Evolutionary conservation across 2,329 filamentous ascomycete genomes (phyloP), one percentile per base, ranked within the genome.

Genomic region (Thelonectria olida): DNA sequence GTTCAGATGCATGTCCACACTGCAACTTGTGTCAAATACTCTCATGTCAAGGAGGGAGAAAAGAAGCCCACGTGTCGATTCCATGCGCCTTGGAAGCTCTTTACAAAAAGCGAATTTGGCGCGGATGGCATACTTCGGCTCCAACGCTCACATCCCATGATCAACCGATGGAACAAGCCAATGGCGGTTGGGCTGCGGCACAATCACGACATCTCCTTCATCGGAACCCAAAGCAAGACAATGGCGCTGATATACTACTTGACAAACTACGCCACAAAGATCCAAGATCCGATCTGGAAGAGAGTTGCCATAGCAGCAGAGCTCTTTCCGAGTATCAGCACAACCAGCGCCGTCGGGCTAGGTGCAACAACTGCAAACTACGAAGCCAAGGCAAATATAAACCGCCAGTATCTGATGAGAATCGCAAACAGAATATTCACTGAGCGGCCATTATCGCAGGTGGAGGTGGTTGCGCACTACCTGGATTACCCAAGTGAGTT

Each of bases 131-230:
- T 58, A 28, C 39, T 58, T 19, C 28, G 34, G 27, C 38, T 60
- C 4, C 9, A 19, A 45, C 27, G 44, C 20, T 42, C 15, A 13
- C 36, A 60, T 44, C 19, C 17, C 6, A 48, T 60, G n/a, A 45
- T 60, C 13, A 60, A 60, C 25, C 27, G 36, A 25, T 60, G 36
- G 50, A 60, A 19, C 13, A 22, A 15, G 36, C 4, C 36, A 3
- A 7, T 53, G 8, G 49, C 23, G 7, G 8, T 42, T 28, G 36
- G 36, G 2, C 23, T 60, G 7, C 9, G 34, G 22, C 44, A 60
- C 15, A 60, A 60, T 17, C 44, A 60, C n/a, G 20, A 60, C 15
- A 45, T 60, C 9, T 54, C 57, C 8, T 60, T 60, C 25, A 60
- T 60, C 10, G 36, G 50, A 9, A 60, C 57, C 10, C 27, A 60